Evolutionary conservation across 2,329 filamentous ascomycete species (phyloP).

Genomic region (Venturia pyrina): DNA sequence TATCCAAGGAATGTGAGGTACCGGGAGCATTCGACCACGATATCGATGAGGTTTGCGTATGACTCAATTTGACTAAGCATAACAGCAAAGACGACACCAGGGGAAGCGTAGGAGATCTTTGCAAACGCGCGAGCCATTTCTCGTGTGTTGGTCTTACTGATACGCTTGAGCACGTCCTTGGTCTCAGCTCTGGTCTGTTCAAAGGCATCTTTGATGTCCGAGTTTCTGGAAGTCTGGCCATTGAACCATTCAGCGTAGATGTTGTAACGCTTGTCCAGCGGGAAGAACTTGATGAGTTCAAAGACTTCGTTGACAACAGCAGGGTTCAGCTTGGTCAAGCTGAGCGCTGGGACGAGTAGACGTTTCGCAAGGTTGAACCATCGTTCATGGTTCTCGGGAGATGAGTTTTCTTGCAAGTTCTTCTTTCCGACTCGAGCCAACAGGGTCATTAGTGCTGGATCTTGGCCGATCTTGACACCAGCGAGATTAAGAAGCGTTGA

Average conservation of each 20-base stretch:
- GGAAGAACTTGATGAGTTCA: slow-evolving; percentile 68
- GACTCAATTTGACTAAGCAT: slow-evolving; percentile 85
- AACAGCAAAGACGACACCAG: slow-evolving; percentile 82
- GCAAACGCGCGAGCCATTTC: slow-evolving; percentile 81
- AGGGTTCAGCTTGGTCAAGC: slow-evolving; percentile 75
- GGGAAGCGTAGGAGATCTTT: slow-evolving; percentile 85
- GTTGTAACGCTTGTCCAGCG: slow-evolving; percentile 66
- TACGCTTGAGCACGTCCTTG: slow-evolving; percentile 73
- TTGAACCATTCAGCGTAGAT: slow-evolving; percentile 93
- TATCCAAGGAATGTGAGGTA: slow-evolving; percentile 91
- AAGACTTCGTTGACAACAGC: slow-evolving; percentile 79
- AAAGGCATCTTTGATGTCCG: slow-evolving; percentile 71
- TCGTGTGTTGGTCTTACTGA: slow-evolving; percentile 77
- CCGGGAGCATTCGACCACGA: slow-evolving; percentile 85
- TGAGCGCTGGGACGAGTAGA: slow-evolving; percentile 78
- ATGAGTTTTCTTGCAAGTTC: slow-evolving; percentile 61
- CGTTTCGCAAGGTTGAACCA: slow-evolving; percentile 82
- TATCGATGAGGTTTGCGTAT: slow-evolving; percentile 90
- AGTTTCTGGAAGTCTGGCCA: slow-evolving; percentile 63
- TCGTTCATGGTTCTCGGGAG: slow-evolving; percentile 58
- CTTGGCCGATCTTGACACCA: slow-evolving; percentile 81
- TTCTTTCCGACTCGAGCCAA: slow-evolving; percentile 74
- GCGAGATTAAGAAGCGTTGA: slow-evolving; percentile 74
- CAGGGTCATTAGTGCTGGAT: slow-evolving; percentile 67
- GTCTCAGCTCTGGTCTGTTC: slow-evolving; percentile 69